phyloP scores from a whole-genome alignment of 2,329 filamentous ascomycete species.

The Cytospora piceicola region DNA sequence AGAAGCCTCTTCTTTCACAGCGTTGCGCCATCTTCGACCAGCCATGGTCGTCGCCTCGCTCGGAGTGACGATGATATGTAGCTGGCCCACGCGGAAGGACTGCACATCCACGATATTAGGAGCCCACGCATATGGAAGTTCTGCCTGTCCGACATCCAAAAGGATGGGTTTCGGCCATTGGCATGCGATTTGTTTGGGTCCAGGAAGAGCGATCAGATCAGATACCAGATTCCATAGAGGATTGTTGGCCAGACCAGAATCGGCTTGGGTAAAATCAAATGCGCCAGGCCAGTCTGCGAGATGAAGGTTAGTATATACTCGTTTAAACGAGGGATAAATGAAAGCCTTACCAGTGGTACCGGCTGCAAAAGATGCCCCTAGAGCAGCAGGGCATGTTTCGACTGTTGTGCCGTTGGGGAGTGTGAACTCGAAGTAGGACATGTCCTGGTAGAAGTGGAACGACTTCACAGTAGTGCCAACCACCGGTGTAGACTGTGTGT shows the following conservation, averaged over 20 bases:
- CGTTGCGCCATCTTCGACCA: slow-evolving; percentile 80
- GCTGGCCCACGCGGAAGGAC: slow-evolving; percentile 77
- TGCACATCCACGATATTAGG: slow-evolving; percentile 91
- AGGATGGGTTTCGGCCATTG: slow-evolving; percentile 83
- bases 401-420: slow-evolving; percentile 73
- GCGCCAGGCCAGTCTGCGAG: slow-evolving; percentile 74
- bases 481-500: slow-evolving; percentile 52
- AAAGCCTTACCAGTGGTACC: slow-evolving; percentile 64
- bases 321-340: not conserved
- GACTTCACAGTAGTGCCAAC: slow-evolving; percentile 70
- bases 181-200: slow-evolving; percentile 70
- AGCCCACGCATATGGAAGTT: slow-evolving; percentile 78
- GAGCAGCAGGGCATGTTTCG: slow-evolving; percentile 78
- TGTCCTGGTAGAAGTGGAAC: slow-evolving; percentile 80
- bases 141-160: slow-evolving; percentile 80
- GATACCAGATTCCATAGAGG: slow-evolving; percentile 80
- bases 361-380: slow-evolving; percentile 88
- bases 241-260: slow-evolving; percentile 71
- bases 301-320: not conserved
- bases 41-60: slow-evolving; percentile 93
- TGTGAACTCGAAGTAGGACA: slow-evolving; percentile 72
- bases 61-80: slow-evolving; percentile 83
- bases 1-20: slow-evolving; percentile 59
- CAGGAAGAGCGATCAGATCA: slow-evolving; percentile 70
- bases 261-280: slow-evolving; percentile 88